Evolutionary conservation across 1,284 basidiomycete genomes (phyloP), one percentile per base, ranked within the genome.

Genomic region (Farysia itapuensis): DNA sequence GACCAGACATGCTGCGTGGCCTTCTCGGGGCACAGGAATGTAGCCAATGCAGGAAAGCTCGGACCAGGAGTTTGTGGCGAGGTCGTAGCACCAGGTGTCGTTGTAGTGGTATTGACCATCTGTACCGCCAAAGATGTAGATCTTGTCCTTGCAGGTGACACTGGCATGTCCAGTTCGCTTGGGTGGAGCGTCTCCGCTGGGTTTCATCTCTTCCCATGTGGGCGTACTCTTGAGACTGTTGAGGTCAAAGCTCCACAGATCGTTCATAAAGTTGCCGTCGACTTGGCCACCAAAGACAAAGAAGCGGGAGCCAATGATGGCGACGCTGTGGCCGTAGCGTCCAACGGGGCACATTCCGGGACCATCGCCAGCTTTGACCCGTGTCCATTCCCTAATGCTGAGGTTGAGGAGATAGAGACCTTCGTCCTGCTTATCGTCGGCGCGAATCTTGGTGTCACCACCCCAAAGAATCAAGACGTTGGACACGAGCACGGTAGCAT

Each of bases 101-200:
- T 98, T 98, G 80, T 99, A 99, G 78, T 98, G 95, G 79, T 90
- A 98, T 75, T 89, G 87, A 20, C 93, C 94, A 71, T 99, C 95
- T 5, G 95, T 99, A 40, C 95, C 95, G 35, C 95, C 95, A 70
- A 99, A 98, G 44, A 91, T 91, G 70, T 43, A 69, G 50, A 99
- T 85, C 64, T 86, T 86, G 71, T 95, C 89, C 53, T 86, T 87
- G 74, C 84, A 83, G 2, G 90, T 87, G 38, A 97, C 84, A 71
- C 89, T 88, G 49, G 90, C 84, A 79, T 98, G 95, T 26, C 95
- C 94, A 1, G 95, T 97, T 56, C 95, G 84, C 46, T 85, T 84
- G 12, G 92, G 87, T 6, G 94, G 94, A 18, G 83, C 80, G 16
- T 87, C 85, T 2, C 79, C 78, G 35, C 41, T 45, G 16, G 88